Base-by-base conservation (phyloP, 2,329 filamentous ascomycete genomes). In the Capronia epimyces region DNA sequence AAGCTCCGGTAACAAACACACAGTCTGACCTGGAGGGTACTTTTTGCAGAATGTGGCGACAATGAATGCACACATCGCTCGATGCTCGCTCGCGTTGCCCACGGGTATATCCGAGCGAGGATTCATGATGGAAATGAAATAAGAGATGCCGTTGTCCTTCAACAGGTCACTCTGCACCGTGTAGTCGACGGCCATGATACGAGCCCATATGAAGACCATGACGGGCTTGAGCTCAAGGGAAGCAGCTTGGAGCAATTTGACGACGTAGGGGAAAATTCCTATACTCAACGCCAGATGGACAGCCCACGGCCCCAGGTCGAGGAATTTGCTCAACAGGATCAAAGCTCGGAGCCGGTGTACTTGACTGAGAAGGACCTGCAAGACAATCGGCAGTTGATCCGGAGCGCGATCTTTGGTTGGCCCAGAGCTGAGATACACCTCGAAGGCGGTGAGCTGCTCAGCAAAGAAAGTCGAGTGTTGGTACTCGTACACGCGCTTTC, bases 201-300 rank as follows among this genome's bases (percentile, higher is more conserved):
- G 82, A 4, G 93, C 90, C 93, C 93, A 98, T 57, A 98, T 98
- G 68, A 97, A 98, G 3, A 98, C 90, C 93, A 98, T 97, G 53
- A 97, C 90, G 0, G 93, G 91, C 65, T 97, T 97, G 55, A 98
- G 73, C 68, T 98, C 93, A 41, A 89, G 81, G 0, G 93, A 93
- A 41, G 94, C 91, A 3, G 93, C 97, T 67, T 98, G 93, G 15
- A 98, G 75, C 21, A 98, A 76, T 70, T 98, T 98, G 27, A 98
- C 74, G n/a, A 98, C 93, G 65, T 98, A 98, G 0, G 93, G 93
- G 68, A 98, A 98, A 56, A 98, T 98, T 20, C 93, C 93, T 55
- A 98, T 98, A 68, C 90, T 96, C 13, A 98, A 77, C 13, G 93
- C 93, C 34, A 98, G 81, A 67, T 97, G 93, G n/a, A 98, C 93